Base-by-base conservation (phyloP, 495 filamentous ascomycete species). In the Eremomyces bilateralis region DNA sequence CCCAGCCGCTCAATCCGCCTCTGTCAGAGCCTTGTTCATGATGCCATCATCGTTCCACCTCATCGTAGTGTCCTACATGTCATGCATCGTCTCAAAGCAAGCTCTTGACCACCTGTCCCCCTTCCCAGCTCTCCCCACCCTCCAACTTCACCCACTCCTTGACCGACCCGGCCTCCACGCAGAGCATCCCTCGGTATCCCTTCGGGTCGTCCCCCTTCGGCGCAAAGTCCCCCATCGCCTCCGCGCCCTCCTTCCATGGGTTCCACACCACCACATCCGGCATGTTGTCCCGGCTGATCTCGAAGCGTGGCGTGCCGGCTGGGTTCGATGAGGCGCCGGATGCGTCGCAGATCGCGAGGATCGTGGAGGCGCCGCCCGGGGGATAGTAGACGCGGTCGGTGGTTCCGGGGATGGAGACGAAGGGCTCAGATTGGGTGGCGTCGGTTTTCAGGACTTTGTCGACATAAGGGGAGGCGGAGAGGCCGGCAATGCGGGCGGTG, bases 231-330 rank as follows among this genome's bases (percentile, higher is more conserved):
- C 59, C 72, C 63, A 95, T 84, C 0, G 63, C 65, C 42, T 64
- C 64, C 4, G 78, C 75, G 54, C 84, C 85, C 35, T 80, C 78
- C 20, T 63, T 62, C 83, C 88, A 94, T 3, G 90, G 90, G 53
- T 99, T 99, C 90, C 90, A 99, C 2, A 99, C 80, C 1, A 93
- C 84, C 21, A 83, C 74, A 35, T 95, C 80, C 35, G 58, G 58
- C 36, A 99, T 58, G 45, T 75, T 81, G 53, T 92, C 78, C 27
- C 90, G 66, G 13, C 69, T 65, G 20, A 94, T 60, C 15, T 66
- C 68, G 57, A 73, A 91, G 20, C 65, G 54, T 33, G 72, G 54
- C 47, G 63, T 59, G 27, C 70, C 72, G 34, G n/a, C n/a, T n/a
- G n/a, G n/a, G n/a, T n/a, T n/a, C n/a, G n/a, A n/a, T n/a, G n/a